Conservation (phyloP, 2,329 filamentous ascomycete species). For the Fusarium denticulatum region DNA sequence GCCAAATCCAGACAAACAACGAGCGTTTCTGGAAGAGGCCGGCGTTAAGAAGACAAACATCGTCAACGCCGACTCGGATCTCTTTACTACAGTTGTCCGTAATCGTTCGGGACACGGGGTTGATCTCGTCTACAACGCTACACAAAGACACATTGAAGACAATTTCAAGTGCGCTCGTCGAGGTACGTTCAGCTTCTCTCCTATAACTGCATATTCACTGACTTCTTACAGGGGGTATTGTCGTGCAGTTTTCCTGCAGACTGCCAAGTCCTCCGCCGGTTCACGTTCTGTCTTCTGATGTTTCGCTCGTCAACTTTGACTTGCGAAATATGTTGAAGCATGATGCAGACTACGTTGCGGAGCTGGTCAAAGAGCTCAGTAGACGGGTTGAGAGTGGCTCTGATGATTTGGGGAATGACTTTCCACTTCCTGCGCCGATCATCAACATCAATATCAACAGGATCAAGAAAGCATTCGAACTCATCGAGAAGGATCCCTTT, state of each 20-base stretch:
- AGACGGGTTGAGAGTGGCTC: background rate
- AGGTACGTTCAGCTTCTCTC: conserved; percentile 44
- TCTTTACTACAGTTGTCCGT: conserved; percentile 48
- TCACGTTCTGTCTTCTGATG: conserved; percentile 19
- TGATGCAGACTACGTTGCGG: conserved; percentile 46
- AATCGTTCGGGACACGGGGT: conserved; percentile 49
- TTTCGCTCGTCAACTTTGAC: conserved; percentile 49
- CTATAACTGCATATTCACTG: background rate
- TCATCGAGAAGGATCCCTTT: conserved; percentile 42
- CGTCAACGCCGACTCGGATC: conserved; percentile 49
- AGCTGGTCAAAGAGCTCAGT: conserved; percentile 40
- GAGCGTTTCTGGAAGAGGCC: conserved; percentile 47
- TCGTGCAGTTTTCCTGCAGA: conserved; percentile 47
- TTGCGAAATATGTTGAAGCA: conserved; percentile 46
- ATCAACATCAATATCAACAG: conserved; percentile 32
- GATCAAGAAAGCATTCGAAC: conserved; percentile 42
- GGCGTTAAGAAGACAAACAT: conserved; percentile 51
- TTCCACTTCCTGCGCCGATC: background rate
- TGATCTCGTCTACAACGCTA: conserved; percentile 59
- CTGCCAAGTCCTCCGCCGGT: conserved; percentile 27
- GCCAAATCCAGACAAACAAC: conserved; percentile 47
- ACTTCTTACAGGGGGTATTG: conserved; percentile 44
- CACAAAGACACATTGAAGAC: conserved; percentile 47
- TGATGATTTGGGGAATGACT: background rate
- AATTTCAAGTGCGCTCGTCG: conserved; percentile 50